Evolutionary conservation across 1,139 yeast species (phyloP), one percentile per base, ranked within the genome.

Genomic region (Candida neerlandica): DNA sequence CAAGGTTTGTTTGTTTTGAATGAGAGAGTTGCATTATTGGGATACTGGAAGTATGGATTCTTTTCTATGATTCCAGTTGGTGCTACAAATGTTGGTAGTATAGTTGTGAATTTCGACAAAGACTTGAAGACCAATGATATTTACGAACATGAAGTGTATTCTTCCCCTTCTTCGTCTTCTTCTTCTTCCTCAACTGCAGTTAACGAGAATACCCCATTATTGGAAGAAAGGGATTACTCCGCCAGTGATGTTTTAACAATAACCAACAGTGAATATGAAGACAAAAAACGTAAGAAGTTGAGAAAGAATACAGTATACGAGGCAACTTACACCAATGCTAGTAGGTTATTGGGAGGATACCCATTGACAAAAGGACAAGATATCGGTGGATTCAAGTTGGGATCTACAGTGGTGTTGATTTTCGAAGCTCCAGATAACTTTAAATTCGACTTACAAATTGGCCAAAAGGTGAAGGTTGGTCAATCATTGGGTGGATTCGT

Each of bases 41-140:
- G 99, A 2, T 85, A 89, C 61, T 95, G 99, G 98, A 89, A 89
- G 64, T 81, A 94, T 66, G 99, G 99, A 0, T 95, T 95, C 64
- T 94, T 94, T 72, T 87, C 96, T 55, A 95, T 95, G 99, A 92
- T 96, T 2, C 98, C 99, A 0, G 99, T 95, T 10, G 99, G 99
- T 23, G 99, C 99, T 27, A 95, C 99, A 5, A 95, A 95, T 67
- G 99, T 95, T 37, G 99, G 99, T 16, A 87, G 96, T 60, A 94
- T 95, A 57, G 84, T 88, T 51, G 81, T 95, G 56, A 90, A 92
- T 64, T 95, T 95, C 62, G 99, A 95, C 70, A 86, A 88, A 68
- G 94, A 90, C 62, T 79, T 95, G 61, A 82, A 86, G 49, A 95
- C 99, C 4, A 95, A 95, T 65, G 85, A 84, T 46, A 72, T 78